Conservation (phyloP, 192 early-diverging fungal species). For the Backusella australiensis region DNA sequence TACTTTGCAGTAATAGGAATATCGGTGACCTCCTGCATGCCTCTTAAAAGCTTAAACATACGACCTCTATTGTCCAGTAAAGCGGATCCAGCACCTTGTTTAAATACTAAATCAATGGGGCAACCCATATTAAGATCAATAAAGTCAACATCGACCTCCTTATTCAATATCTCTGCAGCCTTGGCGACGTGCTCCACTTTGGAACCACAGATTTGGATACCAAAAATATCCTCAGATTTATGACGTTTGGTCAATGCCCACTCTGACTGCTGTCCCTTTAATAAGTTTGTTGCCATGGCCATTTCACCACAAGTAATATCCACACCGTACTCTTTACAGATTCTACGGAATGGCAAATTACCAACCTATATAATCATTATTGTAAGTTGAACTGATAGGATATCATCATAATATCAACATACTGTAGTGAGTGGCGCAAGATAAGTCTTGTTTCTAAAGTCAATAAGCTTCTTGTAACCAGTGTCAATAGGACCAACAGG, state of each 20-base stretch:
- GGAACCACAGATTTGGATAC: conserved; percentile 82
- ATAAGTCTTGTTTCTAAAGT: conserved; percentile 87
- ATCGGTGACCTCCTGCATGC: conserved; percentile 66
- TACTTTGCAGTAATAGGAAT: conserved; percentile 90
- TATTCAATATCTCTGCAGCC: conserved; percentile 69
- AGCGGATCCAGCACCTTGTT: conserved; percentile 79
- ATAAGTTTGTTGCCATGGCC: conserved; percentile 71
- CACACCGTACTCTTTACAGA: conserved; percentile 91
- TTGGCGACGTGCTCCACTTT: conserved; percentile 54
- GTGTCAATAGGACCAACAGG: conserved; percentile 43
- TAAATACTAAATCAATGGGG: conserved; percentile 87
- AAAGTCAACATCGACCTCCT: conserved; percentile 79
- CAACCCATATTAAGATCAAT: conserved; percentile 97
- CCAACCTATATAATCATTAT: conserved; percentile 48
- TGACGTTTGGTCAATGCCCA: conserved; percentile 86
- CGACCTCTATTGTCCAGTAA: conserved; percentile 65
- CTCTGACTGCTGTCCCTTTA: conserved; percentile 67
- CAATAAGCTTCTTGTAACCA: conserved; percentile 28
- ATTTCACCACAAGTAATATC: conserved; percentile 98
- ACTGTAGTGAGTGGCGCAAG: conserved; percentile 93
- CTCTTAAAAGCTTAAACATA: conserved; percentile 71
- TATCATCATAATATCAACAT: not conserved
- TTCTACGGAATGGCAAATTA: conserved; percentile 92
- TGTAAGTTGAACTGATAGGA: not conserved
- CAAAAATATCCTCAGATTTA: conserved; percentile 85